These are phyloP conservation scores for Didymellaceae sp. DNA, from an alignment of 2,329 filamentous ascomycete species.

Conservation along the genomic window DNA sequence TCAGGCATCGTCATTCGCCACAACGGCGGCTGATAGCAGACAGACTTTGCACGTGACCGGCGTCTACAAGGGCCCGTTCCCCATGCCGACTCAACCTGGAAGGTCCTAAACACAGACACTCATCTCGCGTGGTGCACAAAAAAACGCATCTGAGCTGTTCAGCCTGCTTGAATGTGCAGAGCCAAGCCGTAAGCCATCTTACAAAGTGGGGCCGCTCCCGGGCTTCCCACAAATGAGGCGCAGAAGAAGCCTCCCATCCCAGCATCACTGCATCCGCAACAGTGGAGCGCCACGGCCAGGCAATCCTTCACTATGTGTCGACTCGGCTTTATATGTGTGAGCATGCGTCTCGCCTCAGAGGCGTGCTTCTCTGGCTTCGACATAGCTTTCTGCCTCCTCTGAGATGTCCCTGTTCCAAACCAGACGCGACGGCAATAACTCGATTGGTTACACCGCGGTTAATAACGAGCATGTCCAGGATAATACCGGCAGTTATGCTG, in stretches of 20 bases:
- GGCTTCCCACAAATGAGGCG: not conserved
- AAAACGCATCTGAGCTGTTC: not conserved
- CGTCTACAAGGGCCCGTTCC: no score
- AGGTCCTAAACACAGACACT: not conserved
- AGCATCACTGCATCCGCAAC: not conserved
- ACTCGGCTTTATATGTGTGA: not conserved
- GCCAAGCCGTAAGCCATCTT: conserved; percentile 2
- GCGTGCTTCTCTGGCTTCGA: not conserved
- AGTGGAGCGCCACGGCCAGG: not conserved
- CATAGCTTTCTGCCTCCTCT: not conserved
- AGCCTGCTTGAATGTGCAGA: not conserved
- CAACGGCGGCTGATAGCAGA: no score
- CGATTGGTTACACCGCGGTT: not conserved
- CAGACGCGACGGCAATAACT: not conserved
- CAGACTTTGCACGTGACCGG: no score
- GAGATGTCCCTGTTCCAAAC: not conserved
- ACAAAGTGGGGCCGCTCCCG: not conserved
- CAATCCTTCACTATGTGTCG: not conserved
- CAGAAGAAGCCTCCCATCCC: not conserved
- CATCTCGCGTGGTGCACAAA: not conserved
- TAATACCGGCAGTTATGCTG: not conserved
- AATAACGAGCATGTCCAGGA: not conserved
- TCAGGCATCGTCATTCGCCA: no score
- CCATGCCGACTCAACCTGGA: no score
- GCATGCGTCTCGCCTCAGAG: not conserved